These are phyloP conservation scores for Bretziella fagacearum DNA, from an alignment of 2,329 filamentous ascomycete species.

Conservation along the genomic window DNA sequence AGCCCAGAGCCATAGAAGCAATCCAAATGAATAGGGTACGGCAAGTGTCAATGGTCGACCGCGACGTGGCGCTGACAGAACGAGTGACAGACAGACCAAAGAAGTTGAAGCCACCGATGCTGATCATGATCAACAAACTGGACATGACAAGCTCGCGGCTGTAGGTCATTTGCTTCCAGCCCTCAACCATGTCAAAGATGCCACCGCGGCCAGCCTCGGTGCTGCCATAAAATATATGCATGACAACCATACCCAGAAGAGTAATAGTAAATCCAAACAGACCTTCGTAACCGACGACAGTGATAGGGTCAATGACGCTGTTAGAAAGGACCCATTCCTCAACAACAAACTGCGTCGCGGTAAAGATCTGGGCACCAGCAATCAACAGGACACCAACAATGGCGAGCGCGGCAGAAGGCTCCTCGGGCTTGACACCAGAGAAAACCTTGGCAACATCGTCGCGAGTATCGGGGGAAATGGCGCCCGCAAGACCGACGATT, in stretches of 20 bases:
- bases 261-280: slow-evolving; percentile 78
- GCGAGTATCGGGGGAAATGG: slow-evolving; percentile 48
- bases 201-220: slow-evolving; percentile 59
- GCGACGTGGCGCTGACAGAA: slow-evolving; percentile 74
- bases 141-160: slow-evolving; percentile 56
- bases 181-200: slow-evolving; percentile 81
- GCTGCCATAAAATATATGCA: slow-evolving; percentile 61
- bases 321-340: slow-evolving; percentile 78
- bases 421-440: slow-evolving; percentile 24
- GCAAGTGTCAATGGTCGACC: slow-evolving; percentile 94
- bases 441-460: slow-evolving; percentile 20
- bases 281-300: slow-evolving; percentile 92
- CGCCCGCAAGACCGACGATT: slow-evolving; percentile 76
- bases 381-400: slow-evolving; percentile 78
- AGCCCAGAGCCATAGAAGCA: slow-evolving; percentile 77
- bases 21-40: slow-evolving; percentile 97
- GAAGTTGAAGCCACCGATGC: slow-evolving; percentile 97
- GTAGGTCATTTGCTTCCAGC: slow-evolving; percentile 61
- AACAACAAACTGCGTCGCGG: slow-evolving; percentile 85
- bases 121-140: slow-evolving; percentile 87
- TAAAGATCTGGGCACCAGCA: slow-evolving; percentile 89
- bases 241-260: slow-evolving; percentile 55
- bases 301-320: slow-evolving; percentile 55
- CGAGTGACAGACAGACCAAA: slow-evolving; percentile 90
- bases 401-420: slow-evolving; percentile 33